phyloP scores from a whole-genome alignment of 148 eudicot species.

The Chenopodium suecicum region DNA sequence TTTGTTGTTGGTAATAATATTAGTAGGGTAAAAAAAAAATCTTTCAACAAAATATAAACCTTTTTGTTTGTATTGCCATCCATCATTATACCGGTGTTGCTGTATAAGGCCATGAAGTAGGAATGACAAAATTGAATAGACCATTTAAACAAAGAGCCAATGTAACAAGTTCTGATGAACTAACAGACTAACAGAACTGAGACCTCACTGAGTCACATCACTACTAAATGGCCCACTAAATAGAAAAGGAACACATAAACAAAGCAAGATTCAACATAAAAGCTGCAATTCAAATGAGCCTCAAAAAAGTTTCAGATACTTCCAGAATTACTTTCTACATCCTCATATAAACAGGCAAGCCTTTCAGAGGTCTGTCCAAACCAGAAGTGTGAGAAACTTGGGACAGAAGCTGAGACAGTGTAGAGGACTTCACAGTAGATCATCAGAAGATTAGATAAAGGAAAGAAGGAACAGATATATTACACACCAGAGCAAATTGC shows the following conservation, averaged over 20 bases:
- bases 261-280: not conserved
- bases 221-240: not conserved
- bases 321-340: not conserved
- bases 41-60: no score
- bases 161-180: not conserved
- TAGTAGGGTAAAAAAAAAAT: no score
- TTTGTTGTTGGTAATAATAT: no score
- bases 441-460: not conserved
- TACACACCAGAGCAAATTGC: conserved; percentile 61
- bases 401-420: not conserved
- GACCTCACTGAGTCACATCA: not conserved
- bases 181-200: not conserved
- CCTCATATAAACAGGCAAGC: not conserved
- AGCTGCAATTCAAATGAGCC: not conserved
- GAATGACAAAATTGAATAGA: not conserved
- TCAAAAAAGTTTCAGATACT: not conserved
- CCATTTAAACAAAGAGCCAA: not conserved
- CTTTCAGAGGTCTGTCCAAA: not conserved
- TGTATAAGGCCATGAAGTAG: not conserved
- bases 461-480: not conserved
- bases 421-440: not conserved
- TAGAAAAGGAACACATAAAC: not conserved
- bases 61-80: not conserved
- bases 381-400: not conserved
- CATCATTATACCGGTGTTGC: no score